These are phyloP conservation scores for Aspergillus sp. DNA, from an alignment of 2,329 filamentous ascomycete species.

Conservation along the genomic window DNA sequence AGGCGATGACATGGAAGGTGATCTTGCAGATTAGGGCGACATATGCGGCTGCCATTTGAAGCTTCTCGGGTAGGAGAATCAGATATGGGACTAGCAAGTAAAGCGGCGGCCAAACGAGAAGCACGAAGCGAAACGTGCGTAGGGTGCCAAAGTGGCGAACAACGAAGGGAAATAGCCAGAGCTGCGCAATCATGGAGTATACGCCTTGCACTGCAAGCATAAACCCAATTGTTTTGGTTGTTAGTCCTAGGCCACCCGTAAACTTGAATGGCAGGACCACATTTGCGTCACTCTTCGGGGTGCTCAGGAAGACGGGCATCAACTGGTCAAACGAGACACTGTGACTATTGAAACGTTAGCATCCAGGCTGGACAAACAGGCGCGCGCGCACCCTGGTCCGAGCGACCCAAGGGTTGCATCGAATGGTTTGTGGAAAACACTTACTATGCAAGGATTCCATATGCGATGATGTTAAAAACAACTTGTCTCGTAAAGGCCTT, in stretches of 20 bases:
- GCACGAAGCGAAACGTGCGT: slow-evolving; percentile 76
- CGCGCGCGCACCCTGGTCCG: no score
- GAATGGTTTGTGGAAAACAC: slow-evolving; percentile 40
- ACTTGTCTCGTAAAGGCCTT: slow-evolving; percentile 82
- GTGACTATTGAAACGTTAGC: slow-evolving; percentile 61
- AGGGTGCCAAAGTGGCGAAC: slow-evolving; percentile 75
- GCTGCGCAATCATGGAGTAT: slow-evolving; percentile 84
- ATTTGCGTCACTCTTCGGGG: slow-evolving; percentile 53
- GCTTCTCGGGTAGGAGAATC: slow-evolving; percentile 70
- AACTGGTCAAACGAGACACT: slow-evolving; percentile 96
- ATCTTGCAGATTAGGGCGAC: slow-evolving; percentile 85
- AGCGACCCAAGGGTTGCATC: neutral
- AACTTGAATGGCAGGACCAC: slow-evolving; percentile 80
- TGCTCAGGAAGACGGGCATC: slow-evolving; percentile 87
- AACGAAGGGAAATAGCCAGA: slow-evolving; percentile 78
- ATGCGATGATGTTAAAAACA: slow-evolving; percentile 81
- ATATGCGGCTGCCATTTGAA: slow-evolving; percentile 75
- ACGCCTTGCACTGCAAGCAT: slow-evolving; percentile 86
- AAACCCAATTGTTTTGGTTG: slow-evolving; percentile 79
- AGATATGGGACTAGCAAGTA: slow-evolving; percentile 89
- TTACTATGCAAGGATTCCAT: slow-evolving; percentile 93
- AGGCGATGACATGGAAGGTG: slow-evolving; percentile 85
- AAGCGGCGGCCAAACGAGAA: slow-evolving; percentile 79
- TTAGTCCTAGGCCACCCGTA: slow-evolving; percentile 78
- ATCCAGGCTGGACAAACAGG: slow-evolving; percentile 18